Evolutionary conservation across 1,284 basidiomycete genomes (phyloP).

Genomic region (Naganishia sp.): DNA sequence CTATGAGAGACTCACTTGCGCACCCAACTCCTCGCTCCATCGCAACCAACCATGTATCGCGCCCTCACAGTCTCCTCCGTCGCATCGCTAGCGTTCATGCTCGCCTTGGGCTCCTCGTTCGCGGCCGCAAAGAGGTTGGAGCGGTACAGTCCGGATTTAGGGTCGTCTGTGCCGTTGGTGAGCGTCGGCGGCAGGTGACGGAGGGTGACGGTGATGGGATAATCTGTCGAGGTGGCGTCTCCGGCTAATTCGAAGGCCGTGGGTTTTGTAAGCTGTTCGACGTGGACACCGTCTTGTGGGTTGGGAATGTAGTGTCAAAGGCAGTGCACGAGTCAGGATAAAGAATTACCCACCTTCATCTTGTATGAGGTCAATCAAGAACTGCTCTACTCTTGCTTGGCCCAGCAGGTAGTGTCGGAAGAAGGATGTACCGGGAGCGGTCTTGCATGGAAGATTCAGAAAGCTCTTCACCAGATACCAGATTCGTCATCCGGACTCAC

Average conservation of each 20-base stretch:
- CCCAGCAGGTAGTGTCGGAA: slow-evolving; percentile 43
- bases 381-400: slow-evolving; percentile 44
- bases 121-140: slow-evolving; percentile 40
- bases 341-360: slow-evolving; percentile 36
- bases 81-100: slow-evolving; percentile 37
- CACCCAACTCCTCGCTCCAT: slow-evolving; percentile 32
- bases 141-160: slow-evolving; percentile 41
- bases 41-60: slow-evolving; percentile 30
- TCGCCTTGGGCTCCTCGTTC: neutral
- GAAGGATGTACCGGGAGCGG: slow-evolving; percentile 39
- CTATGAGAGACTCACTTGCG: slow-evolving; percentile 12
- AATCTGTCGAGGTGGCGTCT: slow-evolving; percentile 34
- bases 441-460: slow-evolving; percentile 5
- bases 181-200: slow-evolving; percentile 36
- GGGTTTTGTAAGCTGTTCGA: slow-evolving; percentile 40
- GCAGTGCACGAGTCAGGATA: too few species aligned
- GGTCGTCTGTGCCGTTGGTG: slow-evolving; percentile 34
- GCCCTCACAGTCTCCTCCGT: slow-evolving; percentile 45
- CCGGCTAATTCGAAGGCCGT: slow-evolving; percentile 34
- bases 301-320: neutral
- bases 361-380: slow-evolving; percentile 43
- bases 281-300: slow-evolving; percentile 38
- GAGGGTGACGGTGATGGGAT: slow-evolving; percentile 42
- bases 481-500: slow-evolving; percentile 1
- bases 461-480: neutral